These are phyloP conservation scores for Trichoderma koningiopsis DNA, from an alignment of 2,329 filamentous ascomycete species.

Conservation along the genomic window DNA sequence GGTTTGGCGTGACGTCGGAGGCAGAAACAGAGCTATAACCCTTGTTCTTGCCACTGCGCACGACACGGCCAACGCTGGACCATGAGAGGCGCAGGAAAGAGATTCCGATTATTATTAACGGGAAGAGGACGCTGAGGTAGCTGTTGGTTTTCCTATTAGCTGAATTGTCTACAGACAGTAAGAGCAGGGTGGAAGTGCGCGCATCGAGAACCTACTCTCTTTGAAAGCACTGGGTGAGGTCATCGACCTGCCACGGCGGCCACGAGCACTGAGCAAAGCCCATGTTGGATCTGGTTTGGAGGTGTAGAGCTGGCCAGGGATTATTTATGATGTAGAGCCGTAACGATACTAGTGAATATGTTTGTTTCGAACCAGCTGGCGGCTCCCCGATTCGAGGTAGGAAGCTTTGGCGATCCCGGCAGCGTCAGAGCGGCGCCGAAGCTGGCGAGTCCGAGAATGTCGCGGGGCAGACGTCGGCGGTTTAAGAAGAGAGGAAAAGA, in stretches of 20 bases:
- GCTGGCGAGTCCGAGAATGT: not conserved
- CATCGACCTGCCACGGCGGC: conserved; percentile 65
- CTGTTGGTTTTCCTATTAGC: conserved; percentile 30
- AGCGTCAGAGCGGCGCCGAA: not conserved
- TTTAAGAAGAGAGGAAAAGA: not conserved
- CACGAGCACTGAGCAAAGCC: conserved; percentile 57
- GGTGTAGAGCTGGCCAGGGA: not conserved
- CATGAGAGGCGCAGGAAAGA: conserved; percentile 69
- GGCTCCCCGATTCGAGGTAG: not conserved
- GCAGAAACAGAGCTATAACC: conserved; percentile 61
- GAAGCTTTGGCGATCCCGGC: not conserved
- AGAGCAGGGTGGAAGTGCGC: not conserved
- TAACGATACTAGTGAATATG: not conserved
- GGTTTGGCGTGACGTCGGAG: conserved; percentile 46
- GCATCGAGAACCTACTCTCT: conserved; percentile 60
- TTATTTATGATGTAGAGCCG: not conserved
- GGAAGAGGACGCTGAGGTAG: conserved; percentile 69
- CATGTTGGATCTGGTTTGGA: conserved; percentile 12
- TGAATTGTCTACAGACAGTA: not conserved
- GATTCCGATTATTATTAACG: conserved; percentile 67
- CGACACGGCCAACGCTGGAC: conserved; percentile 57
- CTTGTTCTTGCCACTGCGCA: conserved; percentile 52
- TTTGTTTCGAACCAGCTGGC: not conserved
- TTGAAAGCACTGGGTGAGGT: conserved; percentile 65
- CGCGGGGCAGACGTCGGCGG: conserved; percentile 4